These are phyloP conservation scores for Cryphonectria nitschkei DNA, from an alignment of 2,329 filamentous ascomycete species.

Conservation along the genomic window DNA sequence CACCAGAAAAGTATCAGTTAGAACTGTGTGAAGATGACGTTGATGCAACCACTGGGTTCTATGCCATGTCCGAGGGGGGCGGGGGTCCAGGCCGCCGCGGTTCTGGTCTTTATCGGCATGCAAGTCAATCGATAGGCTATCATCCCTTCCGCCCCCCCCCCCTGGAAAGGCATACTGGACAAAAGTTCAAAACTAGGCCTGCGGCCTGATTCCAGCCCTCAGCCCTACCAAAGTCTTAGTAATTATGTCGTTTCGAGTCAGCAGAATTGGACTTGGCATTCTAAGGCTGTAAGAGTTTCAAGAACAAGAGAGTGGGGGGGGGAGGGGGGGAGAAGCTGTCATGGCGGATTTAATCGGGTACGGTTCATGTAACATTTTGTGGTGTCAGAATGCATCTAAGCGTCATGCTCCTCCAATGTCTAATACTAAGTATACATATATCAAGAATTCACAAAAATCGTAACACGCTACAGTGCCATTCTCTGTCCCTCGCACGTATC, in stretches of 20 bases:
- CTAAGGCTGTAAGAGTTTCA: neutral
- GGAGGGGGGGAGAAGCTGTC: neutral
- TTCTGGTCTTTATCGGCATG: neutral
- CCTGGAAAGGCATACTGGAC: too few species aligned
- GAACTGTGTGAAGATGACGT: neutral
- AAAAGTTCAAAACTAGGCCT: neutral
- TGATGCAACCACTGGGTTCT: neutral
- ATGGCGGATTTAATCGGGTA: neutral
- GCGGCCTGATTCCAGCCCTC: neutral
- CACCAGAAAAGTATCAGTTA: neutral
- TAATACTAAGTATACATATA: constrained; percentile 4
- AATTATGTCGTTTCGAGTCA: neutral
- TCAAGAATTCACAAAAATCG: neutral
- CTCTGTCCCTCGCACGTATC: neutral
- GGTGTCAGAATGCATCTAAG: neutral
- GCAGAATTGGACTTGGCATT: neutral
- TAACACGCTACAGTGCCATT: neutral
- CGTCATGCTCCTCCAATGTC: neutral
- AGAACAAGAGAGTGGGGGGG: neutral
- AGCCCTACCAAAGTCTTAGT: neutral
- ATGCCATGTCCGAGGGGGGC: neutral
- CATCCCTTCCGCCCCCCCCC: neutral
- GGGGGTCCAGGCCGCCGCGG: neutral
- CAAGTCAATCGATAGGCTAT: neutral
- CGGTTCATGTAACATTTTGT: neutral